Evolutionary conservation across 2,329 filamentous ascomycete species (phyloP).

Genomic region (Ophiostoma australiae): DNA sequence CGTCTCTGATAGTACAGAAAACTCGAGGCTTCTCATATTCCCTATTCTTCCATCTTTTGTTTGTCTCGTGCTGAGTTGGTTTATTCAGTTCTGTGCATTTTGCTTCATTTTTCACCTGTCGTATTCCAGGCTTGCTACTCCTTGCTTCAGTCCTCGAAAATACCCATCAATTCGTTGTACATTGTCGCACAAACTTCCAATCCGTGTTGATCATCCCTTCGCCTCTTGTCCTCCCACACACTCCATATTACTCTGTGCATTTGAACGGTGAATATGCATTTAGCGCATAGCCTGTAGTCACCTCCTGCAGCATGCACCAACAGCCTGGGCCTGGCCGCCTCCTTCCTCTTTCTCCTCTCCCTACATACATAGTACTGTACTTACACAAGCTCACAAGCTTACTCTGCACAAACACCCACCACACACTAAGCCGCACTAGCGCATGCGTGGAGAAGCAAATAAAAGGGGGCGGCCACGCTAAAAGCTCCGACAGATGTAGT

Average conservation of each 20-base stretch:
- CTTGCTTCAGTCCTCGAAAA: background rate
- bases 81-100: background rate
- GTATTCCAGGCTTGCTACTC: background rate
- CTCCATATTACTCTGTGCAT: background rate
- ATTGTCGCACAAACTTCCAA: background rate
- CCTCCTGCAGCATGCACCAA: background rate
- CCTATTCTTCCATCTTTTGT: background rate
- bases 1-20: background rate
- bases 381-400: background rate
- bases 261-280: too few relatives aligned
- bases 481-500: background rate
- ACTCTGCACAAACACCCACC: background rate
- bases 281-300: too few relatives aligned
- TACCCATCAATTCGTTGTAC: background rate
- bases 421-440: constrained; percentile 2
- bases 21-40: background rate
- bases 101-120: background rate
- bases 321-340: background rate
- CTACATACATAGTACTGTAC: too few relatives aligned
- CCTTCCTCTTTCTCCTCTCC: too few relatives aligned
- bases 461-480: constrained; percentile 12
- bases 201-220: background rate
- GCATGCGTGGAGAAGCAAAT: constrained; percentile 15
- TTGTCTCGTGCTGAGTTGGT: background rate
- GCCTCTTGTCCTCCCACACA: background rate